Percentiles rank a stretch among this genome's conserved stretches.
Evolutionary conservation across 768 basidiomycete genomes (phyloP).

Genomic region (Boletus insuetus): DNA sequence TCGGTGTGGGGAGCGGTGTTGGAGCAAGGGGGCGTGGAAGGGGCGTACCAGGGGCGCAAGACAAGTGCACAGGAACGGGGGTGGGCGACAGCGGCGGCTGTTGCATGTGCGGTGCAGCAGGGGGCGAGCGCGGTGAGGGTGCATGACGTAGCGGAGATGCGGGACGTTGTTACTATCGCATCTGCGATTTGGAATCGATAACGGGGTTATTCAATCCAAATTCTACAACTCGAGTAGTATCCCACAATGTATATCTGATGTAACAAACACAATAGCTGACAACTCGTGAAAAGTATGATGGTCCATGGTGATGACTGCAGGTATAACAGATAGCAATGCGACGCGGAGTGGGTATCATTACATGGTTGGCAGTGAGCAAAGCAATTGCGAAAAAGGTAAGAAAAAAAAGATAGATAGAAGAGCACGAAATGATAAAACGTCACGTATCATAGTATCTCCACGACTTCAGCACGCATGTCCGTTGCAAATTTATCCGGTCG

Average conservation of each 20-base stretch:
- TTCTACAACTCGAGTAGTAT: too few relatives aligned
- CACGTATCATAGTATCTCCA: background rate
- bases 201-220: too few relatives aligned
- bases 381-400: too few relatives aligned
- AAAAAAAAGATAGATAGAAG: too few relatives aligned
- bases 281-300: too few relatives aligned
- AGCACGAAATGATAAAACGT: too few relatives aligned
- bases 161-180: constrained; percentile 68
- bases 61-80: constrained; percentile 64
- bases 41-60: constrained; percentile 44
- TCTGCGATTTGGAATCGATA: constrained; percentile 51
- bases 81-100: constrained; percentile 78
- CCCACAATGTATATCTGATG: too few relatives aligned
- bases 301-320: too few relatives aligned
- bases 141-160: constrained; percentile 73
- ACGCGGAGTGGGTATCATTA: too few relatives aligned
- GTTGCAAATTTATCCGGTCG: background rate
- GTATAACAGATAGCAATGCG: too few relatives aligned
- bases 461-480: background rate
- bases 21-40: constrained; percentile 39
- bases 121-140: constrained; percentile 73
- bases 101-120: constrained; percentile 73
- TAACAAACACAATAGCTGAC: too few relatives aligned
- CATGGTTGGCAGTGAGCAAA: too few relatives aligned
- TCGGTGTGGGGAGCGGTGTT: constrained; percentile 76